These are phyloP conservation scores for Kodamaea anthophila DNA, from an alignment of 1,139 yeast species.

Conservation along the genomic window DNA sequence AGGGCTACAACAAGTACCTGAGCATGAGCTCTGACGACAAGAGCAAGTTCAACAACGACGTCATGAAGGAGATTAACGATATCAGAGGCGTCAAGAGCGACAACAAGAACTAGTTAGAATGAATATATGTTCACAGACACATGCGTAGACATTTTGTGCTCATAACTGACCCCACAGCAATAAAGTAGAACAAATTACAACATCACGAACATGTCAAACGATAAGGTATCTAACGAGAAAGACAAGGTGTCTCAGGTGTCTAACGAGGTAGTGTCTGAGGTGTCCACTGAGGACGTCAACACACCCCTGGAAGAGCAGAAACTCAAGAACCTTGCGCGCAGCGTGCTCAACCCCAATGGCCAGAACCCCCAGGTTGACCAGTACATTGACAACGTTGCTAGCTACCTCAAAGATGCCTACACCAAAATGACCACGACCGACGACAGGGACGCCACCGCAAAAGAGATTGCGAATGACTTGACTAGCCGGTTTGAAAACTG, in stretches of 20 bases:
- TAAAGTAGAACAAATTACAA: no score
- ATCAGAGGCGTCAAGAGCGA: conserved; percentile 1
- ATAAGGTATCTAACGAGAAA: no score
- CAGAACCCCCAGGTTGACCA: conserved; percentile 23
- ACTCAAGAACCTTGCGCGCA: conserved; percentile 14
- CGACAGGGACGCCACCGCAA: conserved; percentile 30
- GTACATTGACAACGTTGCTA: conserved; percentile 24
- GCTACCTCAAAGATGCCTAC: conserved; percentile 24
- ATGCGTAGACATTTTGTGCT: no score
- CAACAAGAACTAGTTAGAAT: conserved; percentile 1
- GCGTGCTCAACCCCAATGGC: conserved; percentile 25
- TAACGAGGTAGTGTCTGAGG: no score
- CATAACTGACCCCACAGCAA: no score
- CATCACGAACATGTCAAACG: no score
- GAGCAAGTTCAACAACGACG: conserved; percentile 8
- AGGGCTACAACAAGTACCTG: conserved; percentile 11
- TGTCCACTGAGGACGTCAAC: no score
- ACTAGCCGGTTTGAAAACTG: conserved; percentile 24
- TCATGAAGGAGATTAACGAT: conserved; percentile 3
- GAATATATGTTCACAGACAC: no score
- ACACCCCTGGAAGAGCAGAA: no score
- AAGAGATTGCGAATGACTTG: conserved; percentile 37
- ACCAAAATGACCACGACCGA: conserved; percentile 26
- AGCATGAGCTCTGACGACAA: conserved; percentile 8
- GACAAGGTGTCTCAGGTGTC: no score